Conservation (phyloP, 495 filamentous ascomycete genomes). For the Aspergillus wentii region DNA sequence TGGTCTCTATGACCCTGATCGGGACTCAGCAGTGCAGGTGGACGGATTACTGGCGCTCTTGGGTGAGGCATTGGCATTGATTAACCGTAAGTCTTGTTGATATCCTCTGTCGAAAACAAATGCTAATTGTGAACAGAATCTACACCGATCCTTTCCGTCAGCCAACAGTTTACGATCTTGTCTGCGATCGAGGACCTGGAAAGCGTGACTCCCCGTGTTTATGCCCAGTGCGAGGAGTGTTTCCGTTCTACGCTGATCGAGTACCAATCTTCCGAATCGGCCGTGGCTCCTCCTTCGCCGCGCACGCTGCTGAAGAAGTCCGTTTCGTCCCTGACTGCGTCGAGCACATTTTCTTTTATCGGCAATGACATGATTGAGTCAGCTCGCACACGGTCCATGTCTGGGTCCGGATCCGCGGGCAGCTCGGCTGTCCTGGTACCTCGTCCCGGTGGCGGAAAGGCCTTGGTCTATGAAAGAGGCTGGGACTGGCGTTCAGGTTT, state of each 20-base stretch:
- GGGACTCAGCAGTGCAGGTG: conserved; percentile 75
- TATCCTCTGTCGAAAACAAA: background rate
- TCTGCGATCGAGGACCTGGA: conserved; percentile 80
- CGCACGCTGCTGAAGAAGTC: conserved; percentile 64
- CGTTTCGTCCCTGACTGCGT: conserved; percentile 48
- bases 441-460: conserved; percentile 28
- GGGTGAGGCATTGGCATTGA: conserved; percentile 74
- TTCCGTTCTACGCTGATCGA: conserved; percentile 49
- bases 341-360: conserved; percentile 62
- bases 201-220: conserved; percentile 66
- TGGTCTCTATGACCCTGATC: conserved; percentile 73
- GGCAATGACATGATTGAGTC: conserved; percentile 65
- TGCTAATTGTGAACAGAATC: conserved; percentile 26
- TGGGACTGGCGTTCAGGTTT: conserved; percentile 84
- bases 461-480: conserved; percentile 43
- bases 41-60: conserved; percentile 80
- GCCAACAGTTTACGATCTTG: conserved; percentile 70
- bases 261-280: conserved; percentile 23
- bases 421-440: conserved; percentile 52
- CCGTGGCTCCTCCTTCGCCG: conserved; percentile 41
- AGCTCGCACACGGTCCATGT: conserved; percentile 44
- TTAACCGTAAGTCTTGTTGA: conserved; percentile 48
- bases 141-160: conserved; percentile 36
- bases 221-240: conserved; percentile 64
- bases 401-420: conserved; percentile 44